Evolutionary conservation across 2,329 filamentous ascomycete species (phyloP).

Genomic region (Neofusicoccum laricinum): DNA sequence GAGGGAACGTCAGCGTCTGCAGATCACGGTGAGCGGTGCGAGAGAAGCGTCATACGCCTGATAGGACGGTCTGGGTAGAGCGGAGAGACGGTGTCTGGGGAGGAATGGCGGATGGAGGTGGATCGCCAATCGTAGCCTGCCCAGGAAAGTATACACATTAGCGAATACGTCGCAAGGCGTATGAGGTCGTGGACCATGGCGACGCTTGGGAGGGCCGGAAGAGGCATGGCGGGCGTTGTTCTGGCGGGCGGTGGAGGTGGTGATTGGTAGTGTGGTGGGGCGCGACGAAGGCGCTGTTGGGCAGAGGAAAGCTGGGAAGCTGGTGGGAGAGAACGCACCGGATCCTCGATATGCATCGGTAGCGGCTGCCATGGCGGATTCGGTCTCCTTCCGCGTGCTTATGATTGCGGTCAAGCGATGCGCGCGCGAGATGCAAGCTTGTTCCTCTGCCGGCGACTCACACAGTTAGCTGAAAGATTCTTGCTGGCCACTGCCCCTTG

Average conservation of each 20-base stretch:
- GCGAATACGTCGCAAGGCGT: constrained; percentile 17
- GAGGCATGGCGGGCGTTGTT: constrained; percentile 20
- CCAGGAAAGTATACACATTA: constrained; percentile 17
- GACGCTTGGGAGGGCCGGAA: constrained; percentile 26
- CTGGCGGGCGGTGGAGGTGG: constrained; percentile 20
- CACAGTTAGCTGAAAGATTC: constrained; percentile 16
- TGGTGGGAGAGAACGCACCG: constrained; percentile 30
- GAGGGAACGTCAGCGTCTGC: constrained; percentile 3
- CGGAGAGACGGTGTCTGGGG: constrained; percentile 69
- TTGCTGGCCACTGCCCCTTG: constrained; percentile 10
- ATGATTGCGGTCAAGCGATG: neutral
- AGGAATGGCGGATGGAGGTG: constrained; percentile 36
- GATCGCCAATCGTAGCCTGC: constrained; percentile 41
- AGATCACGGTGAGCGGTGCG: neutral
- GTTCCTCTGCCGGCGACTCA: constrained; percentile 2
- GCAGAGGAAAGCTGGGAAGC: constrained; percentile 15
- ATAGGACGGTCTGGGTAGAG: constrained; percentile 89
- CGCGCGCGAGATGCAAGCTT: constrained; percentile 11
- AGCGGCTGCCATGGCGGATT: constrained; percentile 36
- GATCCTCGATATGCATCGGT: constrained; percentile 28
- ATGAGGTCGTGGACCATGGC: constrained; percentile 26
- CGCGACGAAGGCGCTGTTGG: constrained; percentile 18
- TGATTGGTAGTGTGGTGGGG: constrained; percentile 19
- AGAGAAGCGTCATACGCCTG: constrained; percentile 41
- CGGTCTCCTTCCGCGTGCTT: constrained; percentile 4